Evolutionary conservation across 1,139 yeast genomes (phyloP), one percentile per base, ranked within the genome.

Genomic region (Magnusiomyces starmeri): DNA sequence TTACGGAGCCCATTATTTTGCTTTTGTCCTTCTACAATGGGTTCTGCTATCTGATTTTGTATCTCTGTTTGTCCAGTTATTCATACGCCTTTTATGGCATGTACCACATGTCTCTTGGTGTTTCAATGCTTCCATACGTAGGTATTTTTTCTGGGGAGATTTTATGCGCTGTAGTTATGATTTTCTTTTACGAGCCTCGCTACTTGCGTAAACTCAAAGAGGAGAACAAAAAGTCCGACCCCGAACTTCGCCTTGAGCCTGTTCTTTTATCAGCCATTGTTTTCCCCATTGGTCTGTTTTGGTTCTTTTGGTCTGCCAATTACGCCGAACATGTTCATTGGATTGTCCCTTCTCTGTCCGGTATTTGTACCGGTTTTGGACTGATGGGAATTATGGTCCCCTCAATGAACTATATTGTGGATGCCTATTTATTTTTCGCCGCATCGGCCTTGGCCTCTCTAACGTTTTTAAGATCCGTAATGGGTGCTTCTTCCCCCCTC

Each of bases 401-500:
- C 14, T 78, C 88, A 54, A 71, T 88, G 62, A 85, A 83, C 65
- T 88, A 88, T 66, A 77, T 88, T 61, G 82, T 88, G 62, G 96
- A 89, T 66, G 74, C 85, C 40, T 89, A 88, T 65, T 73, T 86
- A 57, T 66, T 81, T 54, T 81, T 83, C 63, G 95, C 96, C 3
- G 96, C 96, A 4, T 84, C 95, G 25, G 96, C 96, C 1, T 74
- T 89, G 59, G 96, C 97, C 4, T 96, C 85, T 14, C 87, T 87
- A 65, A 82, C 96, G 0, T 81, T 89, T 63, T 72, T 90, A 63
- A 81, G 98, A 73, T 81, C 90, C 56, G 82, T 73, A 0, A 77
- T 79, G 61, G 89, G 84, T 56, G 85, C 83, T 42, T 77, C 76
- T 1, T 89, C 90, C 78, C 97, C 97, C 37, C 73, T 90, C 55